Evolutionary conservation across 306 rosid species (phyloP), one percentile per base, ranked within the genome.

Genomic region (Hippophae rhamnoides): DNA sequence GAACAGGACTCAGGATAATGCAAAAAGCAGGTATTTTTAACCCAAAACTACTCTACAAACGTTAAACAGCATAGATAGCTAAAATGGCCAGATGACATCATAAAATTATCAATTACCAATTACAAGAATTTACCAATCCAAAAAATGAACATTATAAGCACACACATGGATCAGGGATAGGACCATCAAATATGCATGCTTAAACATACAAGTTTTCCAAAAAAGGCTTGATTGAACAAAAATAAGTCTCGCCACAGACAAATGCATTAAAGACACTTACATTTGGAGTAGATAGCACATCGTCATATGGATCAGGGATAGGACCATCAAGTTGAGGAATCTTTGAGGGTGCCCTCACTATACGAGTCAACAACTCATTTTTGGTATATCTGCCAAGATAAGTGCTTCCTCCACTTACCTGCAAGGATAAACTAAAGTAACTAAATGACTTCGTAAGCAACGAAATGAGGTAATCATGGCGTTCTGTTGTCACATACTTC

Each of bases 261-360:
- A 9, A 38, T 58, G 55, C 12, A 48, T 40, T 44, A 68, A 63
- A 9, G 13, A 45, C 54, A 12, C 89, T 82, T 78, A 93, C 99
- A 70, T 88, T 88, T 64, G 99, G 99, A 64, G 99, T 88, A 56
- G 99, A 88, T 59, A 93, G 86, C 78, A 71, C 84, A 53, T 88
- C 99, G 62, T 93, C 97, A 25, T 93, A 89, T 14, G 83, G 81
- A 64, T 75, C 89, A 49, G 99, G 99, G 53, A 82, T 76, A 4
- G 95, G 99, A 59, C 99, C 99, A 75, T 88, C 99, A 66, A 77
- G 85, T 74, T 93, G 99, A 73, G 99, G 90, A 82, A 93, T 86
- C 81, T 81, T 80, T 55, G 83, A 79, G 67, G 78, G 60, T 41
- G 77, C 65, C 58, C 74, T 75, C 66, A 51, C 72, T 26, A 58